Base-by-base conservation (phyloP, 75 land plant genomes). In the Isoetes taiwanensis region DNA sequence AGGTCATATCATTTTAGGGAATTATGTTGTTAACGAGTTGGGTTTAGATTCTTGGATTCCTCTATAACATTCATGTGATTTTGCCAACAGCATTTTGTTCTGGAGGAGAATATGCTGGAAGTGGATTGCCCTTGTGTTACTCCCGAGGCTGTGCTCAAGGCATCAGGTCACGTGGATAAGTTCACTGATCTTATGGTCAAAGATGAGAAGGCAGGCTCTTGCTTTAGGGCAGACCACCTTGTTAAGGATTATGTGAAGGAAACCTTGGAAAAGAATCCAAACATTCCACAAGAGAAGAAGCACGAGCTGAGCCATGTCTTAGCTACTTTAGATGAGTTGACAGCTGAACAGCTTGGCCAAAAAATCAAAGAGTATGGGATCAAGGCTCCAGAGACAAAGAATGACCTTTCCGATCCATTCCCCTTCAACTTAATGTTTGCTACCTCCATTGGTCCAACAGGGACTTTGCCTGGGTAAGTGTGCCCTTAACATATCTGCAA, bases 101-200 rank as follows among this genome's bases (percentile, higher is more conserved):
- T 86, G 48, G 85, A 91, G 56, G 97, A 91, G 62, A 75, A 78
- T 56, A 83, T 91, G 94, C 63, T 84, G 76, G 98, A 83, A 64
- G 85, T 93, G 32, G 88, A 84, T 25, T 93, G 94, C 61, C 98
- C 98, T 0, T 86, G 95, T 63, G 88, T 93, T 8, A 93, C 98
- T 2, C 98, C 98, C 2, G 96, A 93, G 59, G 71, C 62, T 39
- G 98, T 93, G 21, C 65, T 93, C 39, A 86, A 83, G 59, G 98
- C 98, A 28, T 93, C 98, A 20, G 98, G 98, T 6, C 98, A 93
- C 62, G 98, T 93, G 23, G 98, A 93, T 35, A 93, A 87, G 65
- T 86, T 93, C 64, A 87, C 95, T 11, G 94, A 93, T 54, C 78
- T 87, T 10, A 87, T 93, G 95, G 94, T 93, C 28, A 93, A 86